phyloP scores from a whole-genome alignment of 805 yeast genomes.

The Torulaspora gathmanii region DNA sequence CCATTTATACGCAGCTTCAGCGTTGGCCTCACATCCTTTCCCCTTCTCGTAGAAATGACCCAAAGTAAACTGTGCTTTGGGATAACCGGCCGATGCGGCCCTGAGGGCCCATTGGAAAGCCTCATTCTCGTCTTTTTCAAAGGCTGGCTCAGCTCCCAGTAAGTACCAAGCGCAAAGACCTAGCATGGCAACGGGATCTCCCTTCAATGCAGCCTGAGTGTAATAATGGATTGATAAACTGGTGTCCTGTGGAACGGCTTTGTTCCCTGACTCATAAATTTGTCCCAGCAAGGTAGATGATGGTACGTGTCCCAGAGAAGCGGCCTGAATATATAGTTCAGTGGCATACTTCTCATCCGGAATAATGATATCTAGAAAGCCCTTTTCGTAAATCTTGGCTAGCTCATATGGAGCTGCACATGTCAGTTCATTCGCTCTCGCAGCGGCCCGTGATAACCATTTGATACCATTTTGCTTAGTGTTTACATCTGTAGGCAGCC shows the following conservation, averaged over 20 bases:
- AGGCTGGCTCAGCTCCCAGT: conserved; percentile 81
- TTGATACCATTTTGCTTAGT: conserved; percentile 83
- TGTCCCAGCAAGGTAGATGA: conserved; percentile 77
- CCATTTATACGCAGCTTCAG: conserved; percentile 64
- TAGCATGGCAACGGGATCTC: conserved; percentile 85
- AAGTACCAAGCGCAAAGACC: conserved; percentile 96
- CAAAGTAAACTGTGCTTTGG: conserved; percentile 81
- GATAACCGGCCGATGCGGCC: conserved; percentile 69
- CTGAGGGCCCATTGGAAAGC: conserved; percentile 92
- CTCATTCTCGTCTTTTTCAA: conserved; percentile 73
- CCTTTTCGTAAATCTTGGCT: conserved; percentile 76
- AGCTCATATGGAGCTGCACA: conserved; percentile 94
- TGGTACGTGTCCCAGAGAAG: conserved; percentile 78
- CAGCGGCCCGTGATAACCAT: conserved; percentile 86
- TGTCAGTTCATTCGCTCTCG: conserved; percentile 74
- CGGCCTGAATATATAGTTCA: conserved; percentile 81
- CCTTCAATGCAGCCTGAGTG: conserved; percentile 83
- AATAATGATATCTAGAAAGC: conserved; percentile 81
- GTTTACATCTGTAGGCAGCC: conserved; percentile 59
- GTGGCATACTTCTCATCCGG: conserved; percentile 80
- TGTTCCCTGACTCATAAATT: conserved; percentile 71
- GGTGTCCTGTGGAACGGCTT: conserved; percentile 67
- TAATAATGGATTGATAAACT: conserved; percentile 87
- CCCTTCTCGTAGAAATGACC: conserved; percentile 85
- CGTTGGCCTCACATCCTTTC: conserved; percentile 67